Base-by-base conservation (phyloP, 1,284 basidiomycete species). In the Sanghuangporus weigelae region DNA sequence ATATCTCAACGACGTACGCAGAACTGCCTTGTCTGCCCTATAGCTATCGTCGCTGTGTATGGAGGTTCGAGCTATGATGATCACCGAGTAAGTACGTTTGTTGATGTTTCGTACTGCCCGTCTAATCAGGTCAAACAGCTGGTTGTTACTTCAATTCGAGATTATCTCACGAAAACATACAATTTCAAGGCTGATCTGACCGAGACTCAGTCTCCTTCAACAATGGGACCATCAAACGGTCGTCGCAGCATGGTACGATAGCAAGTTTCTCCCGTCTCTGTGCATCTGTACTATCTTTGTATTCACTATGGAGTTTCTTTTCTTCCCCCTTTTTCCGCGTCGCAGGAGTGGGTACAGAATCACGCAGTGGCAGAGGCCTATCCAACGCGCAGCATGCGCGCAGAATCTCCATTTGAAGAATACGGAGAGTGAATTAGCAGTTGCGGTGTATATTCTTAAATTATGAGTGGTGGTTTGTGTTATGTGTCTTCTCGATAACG, bases 31-130 rank as follows among this genome's bases (percentile, higher is more conserved):
- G 89, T 88, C 68, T 89, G 88, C 71, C 90, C 90, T 1, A 90
- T 93, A 65, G 90, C 85, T 5, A 76, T 92, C n/a, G 84, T 84
- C 40, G 90, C 84, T 10, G 88, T 85, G 66, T 92, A 90, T 73
- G 91, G 89, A n/a, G 90, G 90, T 31, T 89, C 89, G 51, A 88
- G 86, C 57, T 78, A 83, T 59, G 90, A 93, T 63, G 90, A 93
- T 71, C 91, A 93, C 70, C 81, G 79, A 67, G 90, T 92, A 67
- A 65, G 86, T 76, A 40, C 21, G 31, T 26, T 26, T 21, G 57
- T 50, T 21, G 51, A 19, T 1, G 26, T 38, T 42, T 48, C 35
- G 19, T 12, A 51, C 49, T 14, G 35, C 50, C 21, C 59, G 51
- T 12, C 35, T 57, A 63, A 54, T 38, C 58, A 54, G 23, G 49